phyloP scores from a whole-genome alignment of 768 basidiomycete genomes.

The Gymnopilus dilepis region DNA sequence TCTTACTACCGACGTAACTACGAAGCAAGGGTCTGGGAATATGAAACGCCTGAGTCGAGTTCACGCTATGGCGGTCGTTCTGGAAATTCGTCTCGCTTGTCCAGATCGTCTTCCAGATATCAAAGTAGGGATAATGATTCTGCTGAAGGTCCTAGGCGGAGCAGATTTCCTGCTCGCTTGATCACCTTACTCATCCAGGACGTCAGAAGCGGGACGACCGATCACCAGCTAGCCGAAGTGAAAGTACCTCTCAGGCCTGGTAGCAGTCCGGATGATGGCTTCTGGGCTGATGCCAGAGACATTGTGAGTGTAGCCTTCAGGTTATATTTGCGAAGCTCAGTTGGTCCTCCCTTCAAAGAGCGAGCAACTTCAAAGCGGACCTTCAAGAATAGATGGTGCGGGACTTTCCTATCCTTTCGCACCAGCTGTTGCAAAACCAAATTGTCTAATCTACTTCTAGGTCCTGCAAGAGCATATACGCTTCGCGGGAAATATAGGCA shows the following conservation, averaged over 20 bases:
- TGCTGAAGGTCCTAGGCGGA: constrained; percentile 12
- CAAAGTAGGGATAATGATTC: background rate
- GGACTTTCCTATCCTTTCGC: too few species aligned
- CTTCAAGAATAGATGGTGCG: constrained; percentile 73
- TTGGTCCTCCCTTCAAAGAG: constrained; percentile 34
- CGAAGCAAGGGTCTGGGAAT: constrained; percentile 23
- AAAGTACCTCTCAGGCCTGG: constrained; percentile 57
- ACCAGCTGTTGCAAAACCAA: background rate
- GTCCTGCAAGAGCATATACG: constrained; percentile 71
- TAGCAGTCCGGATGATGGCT: constrained; percentile 57
- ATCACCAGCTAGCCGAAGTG: constrained; percentile 70
- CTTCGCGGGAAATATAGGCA: constrained; percentile 73
- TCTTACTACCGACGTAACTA: constrained; percentile 40
- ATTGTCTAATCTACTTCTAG: constrained; percentile 36
- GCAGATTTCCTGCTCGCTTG: constrained; percentile 46
- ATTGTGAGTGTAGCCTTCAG: constrained; percentile 42
- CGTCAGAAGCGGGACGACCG: constrained; percentile 53
- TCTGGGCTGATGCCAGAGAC: constrained; percentile 75
- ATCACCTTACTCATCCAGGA: constrained; percentile 75
- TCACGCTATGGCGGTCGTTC: constrained; percentile 7
- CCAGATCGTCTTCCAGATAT: background rate
- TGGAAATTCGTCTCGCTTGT: background rate
- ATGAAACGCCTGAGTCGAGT: constrained; percentile 14
- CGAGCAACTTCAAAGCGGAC: constrained; percentile 60
- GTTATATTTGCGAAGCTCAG: background rate